Base-by-base conservation (phyloP, 2,329 filamentous ascomycete genomes). In the Paracoccidioides brasiliensis region DNA sequence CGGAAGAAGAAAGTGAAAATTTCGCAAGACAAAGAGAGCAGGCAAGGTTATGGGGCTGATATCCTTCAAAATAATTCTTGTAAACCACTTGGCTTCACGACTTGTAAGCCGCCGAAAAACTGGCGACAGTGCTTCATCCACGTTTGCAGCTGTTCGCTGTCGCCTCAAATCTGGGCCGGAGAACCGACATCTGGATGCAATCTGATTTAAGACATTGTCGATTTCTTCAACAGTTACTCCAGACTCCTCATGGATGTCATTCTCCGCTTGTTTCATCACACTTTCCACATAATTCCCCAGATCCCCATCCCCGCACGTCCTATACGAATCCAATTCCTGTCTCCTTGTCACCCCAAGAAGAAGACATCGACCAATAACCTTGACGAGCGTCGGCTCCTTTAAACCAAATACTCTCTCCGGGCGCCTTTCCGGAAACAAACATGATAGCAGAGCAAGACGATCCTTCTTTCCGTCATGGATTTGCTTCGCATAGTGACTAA, bases 21-120 rank as follows among this genome's bases (percentile, higher is more conserved):
- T 75, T 10, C 72, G 71, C 49, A 86, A 76, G 0, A 88, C 70
- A 15, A 78, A 67, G 1, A 68, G 60, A 5, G 74, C 70, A 5
- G 89, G 81, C 1, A 94, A 64, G 1, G 78, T 67, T 0, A 90
- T 74, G 0, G 86, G 85, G n/a, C 78, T 76, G 57, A 84, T 87
- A 59, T 84, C 80, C 65, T 94, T 93, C 33, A 95, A 73, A 5
- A 95, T 76, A 35, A 96, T 74, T 3, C 90, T 79, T 0, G 87
- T 87, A 9, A 95, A 76, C 90, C 90, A 96, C 70, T 95, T 95
- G 3, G 84, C 85, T 65, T 95, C 87, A 45, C 76, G 74, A 3
- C 87, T 80, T 48, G 75, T 75, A 8, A 89, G 65, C 6, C 80
- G 78, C 35, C 70, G 73, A 63, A 86, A 86, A 0, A 90, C 65